Percentiles rank a stretch among this genome's conserved stretches.
phyloP scores from a whole-genome alignment of 2,329 filamentous ascomycete species.

The Aspergillus amoenus region DNA sequence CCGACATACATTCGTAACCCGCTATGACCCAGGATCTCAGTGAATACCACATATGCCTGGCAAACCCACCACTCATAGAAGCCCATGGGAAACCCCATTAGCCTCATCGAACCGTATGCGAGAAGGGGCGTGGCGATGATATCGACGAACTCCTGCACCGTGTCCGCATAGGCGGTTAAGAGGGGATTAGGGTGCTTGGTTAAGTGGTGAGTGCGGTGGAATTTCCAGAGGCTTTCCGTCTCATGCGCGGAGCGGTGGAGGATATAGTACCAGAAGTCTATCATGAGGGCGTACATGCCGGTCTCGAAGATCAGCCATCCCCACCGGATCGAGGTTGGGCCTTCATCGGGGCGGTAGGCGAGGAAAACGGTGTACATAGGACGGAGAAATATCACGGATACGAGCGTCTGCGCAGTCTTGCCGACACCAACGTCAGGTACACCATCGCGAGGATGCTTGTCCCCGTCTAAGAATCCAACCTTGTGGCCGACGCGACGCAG shows the following conservation, averaged over 20 bases:
- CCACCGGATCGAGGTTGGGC: neutral
- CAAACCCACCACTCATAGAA: slow-evolving; percentile 17
- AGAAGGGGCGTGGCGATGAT: neutral
- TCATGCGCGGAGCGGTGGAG: slow-evolving; percentile 15
- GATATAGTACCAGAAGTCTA: slow-evolving; percentile 20
- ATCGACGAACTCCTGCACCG: neutral
- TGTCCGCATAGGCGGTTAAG: neutral
- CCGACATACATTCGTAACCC: neutral
- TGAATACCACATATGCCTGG: slow-evolving; percentile 10
- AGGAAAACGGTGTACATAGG: neutral
- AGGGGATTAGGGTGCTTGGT: neutral
- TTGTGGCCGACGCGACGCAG: neutral
- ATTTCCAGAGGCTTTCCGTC: slow-evolving; percentile 10
- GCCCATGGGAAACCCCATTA: slow-evolving; percentile 8
- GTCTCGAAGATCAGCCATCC: neutral
- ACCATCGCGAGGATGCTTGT: neutral
- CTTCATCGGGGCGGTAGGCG: neutral
- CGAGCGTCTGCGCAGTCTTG: neutral
- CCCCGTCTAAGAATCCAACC: neutral
- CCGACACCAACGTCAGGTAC: neutral
- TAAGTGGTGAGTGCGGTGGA: slow-evolving; percentile 8
- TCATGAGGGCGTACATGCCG: slow-evolving; percentile 2
- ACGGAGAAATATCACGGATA: neutral
- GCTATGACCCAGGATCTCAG: slow-evolving; percentile 13
- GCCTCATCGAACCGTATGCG: neutral